phyloP scores from a whole-genome alignment of 805 yeast genomes.

The Spathaspora sp. region DNA sequence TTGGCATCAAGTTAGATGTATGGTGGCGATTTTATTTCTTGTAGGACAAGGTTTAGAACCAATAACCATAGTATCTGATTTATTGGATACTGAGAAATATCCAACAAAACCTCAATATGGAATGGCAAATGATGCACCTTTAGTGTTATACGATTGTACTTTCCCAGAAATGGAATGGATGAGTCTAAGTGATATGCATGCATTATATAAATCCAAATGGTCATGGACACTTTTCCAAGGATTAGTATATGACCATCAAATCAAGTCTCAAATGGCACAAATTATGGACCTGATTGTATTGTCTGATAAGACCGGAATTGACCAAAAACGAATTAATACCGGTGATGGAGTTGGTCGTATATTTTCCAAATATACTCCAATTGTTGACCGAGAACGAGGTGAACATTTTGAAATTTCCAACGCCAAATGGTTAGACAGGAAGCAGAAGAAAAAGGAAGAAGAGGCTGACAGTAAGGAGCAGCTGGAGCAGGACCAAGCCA shows the following conservation, averaged over 20 bases:
- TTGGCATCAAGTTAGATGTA: slow-evolving; percentile 98
- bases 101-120: slow-evolving; percentile 77
- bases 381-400: slow-evolving; percentile 51
- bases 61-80: slow-evolving; percentile 51
- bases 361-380: slow-evolving; percentile 53
- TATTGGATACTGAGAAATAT: slow-evolving; percentile 52
- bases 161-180: slow-evolving; percentile 72
- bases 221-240: slow-evolving; percentile 39
- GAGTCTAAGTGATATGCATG: slow-evolving; percentile 25
- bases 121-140: slow-evolving; percentile 87
- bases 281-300: slow-evolving; percentile 42
- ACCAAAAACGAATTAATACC: slow-evolving; percentile 31
- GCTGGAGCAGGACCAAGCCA: not conserved
- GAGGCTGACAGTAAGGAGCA: slow-evolving; percentile 1
- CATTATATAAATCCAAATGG: slow-evolving; percentile 22
- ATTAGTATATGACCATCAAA: slow-evolving; percentile 50
- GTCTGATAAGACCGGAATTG: slow-evolving; percentile 9
- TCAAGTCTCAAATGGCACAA: slow-evolving; percentile 52
- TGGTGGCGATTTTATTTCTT: slow-evolving; percentile 78
- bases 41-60: slow-evolving; percentile 77
- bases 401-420: slow-evolving; percentile 72
- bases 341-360: slow-evolving; percentile 80
- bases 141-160: slow-evolving; percentile 81
- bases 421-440: slow-evolving; percentile 49
- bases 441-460: slow-evolving; percentile 17